These are phyloP conservation scores for Flaveria robusta DNA, from an alignment of 129 eudicot species.

Conservation along the genomic window DNA sequence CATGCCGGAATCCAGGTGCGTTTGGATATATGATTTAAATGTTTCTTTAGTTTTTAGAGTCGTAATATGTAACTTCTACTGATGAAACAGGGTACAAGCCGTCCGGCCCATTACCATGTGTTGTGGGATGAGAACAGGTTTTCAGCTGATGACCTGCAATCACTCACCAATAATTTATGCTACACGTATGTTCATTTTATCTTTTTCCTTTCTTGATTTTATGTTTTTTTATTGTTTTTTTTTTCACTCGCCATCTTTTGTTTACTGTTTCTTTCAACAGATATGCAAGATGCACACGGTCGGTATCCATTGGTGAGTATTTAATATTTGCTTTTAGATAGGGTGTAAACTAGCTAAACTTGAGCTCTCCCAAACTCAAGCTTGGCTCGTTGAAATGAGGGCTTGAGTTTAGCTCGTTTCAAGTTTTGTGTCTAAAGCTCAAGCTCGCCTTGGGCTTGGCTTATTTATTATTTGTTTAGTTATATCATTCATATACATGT, in stretches of 20 bases:
- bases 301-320: constrained; percentile 80
- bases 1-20: constrained; percentile 88
- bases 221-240: neutral
- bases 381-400: neutral
- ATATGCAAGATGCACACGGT: constrained; percentile 93
- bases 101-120: constrained; percentile 98
- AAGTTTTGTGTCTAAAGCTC: too few relatives aligned
- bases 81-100: constrained; percentile 74
- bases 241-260: neutral
- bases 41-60: neutral
- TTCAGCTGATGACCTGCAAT: constrained; percentile 76
- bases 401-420: neutral
- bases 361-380: neutral
- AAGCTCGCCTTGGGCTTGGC: too few relatives aligned
- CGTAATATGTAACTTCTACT: neutral
- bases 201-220: neutral
- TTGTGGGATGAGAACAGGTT: constrained; percentile 92
- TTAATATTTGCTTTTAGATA: neutral
- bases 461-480: too few relatives aligned
- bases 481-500: too few relatives aligned
- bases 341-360: neutral
- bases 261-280: constrained; percentile 34
- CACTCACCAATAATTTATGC: constrained; percentile 79
- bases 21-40: constrained; percentile 1
- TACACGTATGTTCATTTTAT: constrained; percentile 58